Base-by-base conservation (phyloP, 768 basidiomycete species). In the Chalciporus pseudorubinellus region DNA sequence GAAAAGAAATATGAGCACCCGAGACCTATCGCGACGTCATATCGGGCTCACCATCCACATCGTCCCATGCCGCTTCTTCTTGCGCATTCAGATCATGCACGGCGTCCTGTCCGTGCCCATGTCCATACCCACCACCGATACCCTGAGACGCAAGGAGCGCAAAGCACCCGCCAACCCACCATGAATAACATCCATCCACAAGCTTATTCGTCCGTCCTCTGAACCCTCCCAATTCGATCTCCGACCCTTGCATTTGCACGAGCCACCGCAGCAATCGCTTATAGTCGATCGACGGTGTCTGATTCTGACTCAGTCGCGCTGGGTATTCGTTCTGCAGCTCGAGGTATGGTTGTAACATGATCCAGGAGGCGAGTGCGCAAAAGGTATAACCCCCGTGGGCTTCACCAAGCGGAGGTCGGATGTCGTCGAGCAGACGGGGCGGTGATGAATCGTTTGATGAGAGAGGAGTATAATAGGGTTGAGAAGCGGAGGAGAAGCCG, bases 111-210 rank as follows among this genome's bases (percentile, higher is more conserved):
- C 13, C 20, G 21, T 21, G 50, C 11, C 10, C 6, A n/a, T 6
- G 63, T 8, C 66, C 67, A 22, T 70, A 63, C 41, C 63, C 69
- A 10, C 71, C 67, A 58, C 74, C 70, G 57, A 78, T 16, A 61
- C 76, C 48, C 53, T 83, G 60, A 22, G 80, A 82, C 51, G 90
- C 89, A 0, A 97, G 70, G 8, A 98, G 71, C 0, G 80, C 77
- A 64, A 97, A 91, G 14, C 87, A 79, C 0, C 95, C 95, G 2
- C 92, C 97, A 20, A 92, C 90, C 97, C 95, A 99, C 97, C 97
- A 99, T n/a, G 89, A 86, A 69, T 99, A 99, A 69, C 97, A 99
- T 4, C 95, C 97, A 61, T 99, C 97, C 0, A 99, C 95, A n/a
- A 99, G 79, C 68, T 99, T 99, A 67, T 98, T 99, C 57, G 92